Percentiles rank a stretch among this genome's conserved stretches.
phyloP scores from a whole-genome alignment of 2,329 filamentous ascomycete genomes.

The Microthyrium microscopicum region DNA sequence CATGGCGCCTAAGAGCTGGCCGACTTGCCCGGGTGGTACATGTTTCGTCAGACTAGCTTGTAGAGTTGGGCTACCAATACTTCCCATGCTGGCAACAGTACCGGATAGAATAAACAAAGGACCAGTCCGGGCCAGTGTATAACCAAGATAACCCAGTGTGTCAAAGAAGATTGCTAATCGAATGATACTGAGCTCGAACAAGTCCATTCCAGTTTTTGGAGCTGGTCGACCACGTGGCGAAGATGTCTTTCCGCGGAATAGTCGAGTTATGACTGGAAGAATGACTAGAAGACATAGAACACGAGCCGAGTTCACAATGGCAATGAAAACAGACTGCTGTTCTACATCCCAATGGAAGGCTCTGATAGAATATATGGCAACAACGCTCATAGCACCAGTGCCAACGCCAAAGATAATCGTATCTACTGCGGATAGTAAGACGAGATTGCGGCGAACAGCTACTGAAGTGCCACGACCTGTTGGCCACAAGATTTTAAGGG shows the following conservation, averaged over 20 bases:
- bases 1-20: conserved; percentile 74
- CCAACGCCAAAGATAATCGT: conserved; percentile 65
- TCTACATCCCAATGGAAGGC: conserved; percentile 70
- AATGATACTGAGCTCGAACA: conserved; percentile 61
- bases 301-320: conserved; percentile 58
- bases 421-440: conserved; percentile 65
- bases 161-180: conserved; percentile 63
- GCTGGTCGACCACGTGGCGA: conserved; percentile 14
- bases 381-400: conserved; percentile 65
- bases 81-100: conserved; percentile 58
- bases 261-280: conserved; percentile 59
- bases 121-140: conserved; percentile 45
- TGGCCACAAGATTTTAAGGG: conserved; percentile 64
- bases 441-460: conserved; percentile 59
- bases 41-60: conserved; percentile 82
- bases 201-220: conserved; percentile 49
- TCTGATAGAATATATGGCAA: conserved; percentile 68
- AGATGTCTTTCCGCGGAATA: conserved; percentile 44
- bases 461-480: conserved; percentile 44
- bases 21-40: conserved; percentile 64
- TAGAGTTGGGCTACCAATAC: conserved; percentile 69
- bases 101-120: conserved; percentile 55
- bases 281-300: conserved; percentile 59
- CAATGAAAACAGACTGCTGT: conserved; percentile 67
- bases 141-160: conserved; percentile 58